Evolutionary conservation across 78 protist species (phyloP), one percentile per base, ranked within the genome.

Genomic region (Reticulomyxa filosa): DNA sequence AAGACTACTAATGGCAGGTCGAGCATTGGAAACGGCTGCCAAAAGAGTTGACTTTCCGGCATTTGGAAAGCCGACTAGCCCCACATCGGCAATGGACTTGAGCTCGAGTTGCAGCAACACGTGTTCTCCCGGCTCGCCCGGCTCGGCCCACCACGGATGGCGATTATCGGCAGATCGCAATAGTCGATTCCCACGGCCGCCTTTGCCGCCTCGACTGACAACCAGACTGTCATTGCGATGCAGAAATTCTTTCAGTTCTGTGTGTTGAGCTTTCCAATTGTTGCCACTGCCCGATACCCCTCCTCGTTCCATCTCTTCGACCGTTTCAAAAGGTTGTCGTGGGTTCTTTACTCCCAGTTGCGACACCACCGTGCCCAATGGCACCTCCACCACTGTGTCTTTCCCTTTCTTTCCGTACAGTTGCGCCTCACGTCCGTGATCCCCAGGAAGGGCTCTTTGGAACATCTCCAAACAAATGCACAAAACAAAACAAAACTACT

Each of bases 11-110:
- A 61, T 7, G 4, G 8, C 20, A 3, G 66, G 48, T 1, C 10
- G 13, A n/a, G 66, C 66, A 5, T 6, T 3, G 2, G 66, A 61
- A 35, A 61, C 2, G 0, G 48, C 48, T 4, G n/a, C 7, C 20
- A 61, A 23, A 23, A 61, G 25, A 20, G 66, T 39, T 0, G 66
- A 61, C 29, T 61, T 61, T 3, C 66, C 66, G 33, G 66, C 66
- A 23, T 61, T 61, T 11, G 66, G 66, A 8, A 61, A 36, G 29
- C 66, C 66, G 0, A 61, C 66, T 0, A 61, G 66, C 17, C 50
- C 66, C 2, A 36, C 66, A 35, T 61, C 66, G 13, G 66, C 66
- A 0, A 61, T 25, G 38, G 3, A 0, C 8, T 61, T 61, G 13
- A 61, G 46, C 39, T 2, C 2, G 66, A 61, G 66, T 26, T 8